These are phyloP conservation scores for Ajuga reptans DNA, from an alignment of 305 asterid genomes.

Conservation along the genomic window DNA sequence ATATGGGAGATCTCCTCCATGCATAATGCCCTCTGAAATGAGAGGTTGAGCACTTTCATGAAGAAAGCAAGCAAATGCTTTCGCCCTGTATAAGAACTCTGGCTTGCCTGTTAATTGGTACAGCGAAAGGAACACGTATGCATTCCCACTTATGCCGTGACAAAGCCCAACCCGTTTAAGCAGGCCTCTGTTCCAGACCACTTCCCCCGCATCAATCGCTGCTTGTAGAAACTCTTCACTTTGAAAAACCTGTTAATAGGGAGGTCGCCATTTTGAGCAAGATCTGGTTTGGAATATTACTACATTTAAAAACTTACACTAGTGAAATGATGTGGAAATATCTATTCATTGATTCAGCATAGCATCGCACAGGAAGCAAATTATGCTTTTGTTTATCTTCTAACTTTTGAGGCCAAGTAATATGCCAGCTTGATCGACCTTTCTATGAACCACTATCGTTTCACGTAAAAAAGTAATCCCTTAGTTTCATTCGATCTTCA, in stretches of 20 bases:
- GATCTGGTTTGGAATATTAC: too few species aligned
- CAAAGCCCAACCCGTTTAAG: conserved; percentile 86
- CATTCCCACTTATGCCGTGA: conserved; percentile 78
- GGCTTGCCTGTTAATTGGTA: conserved; percentile 60
- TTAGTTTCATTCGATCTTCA: too few species aligned
- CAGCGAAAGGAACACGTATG: conserved; percentile 71
- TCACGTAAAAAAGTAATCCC: too few species aligned
- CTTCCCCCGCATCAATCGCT: conserved; percentile 66
- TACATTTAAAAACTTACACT: not conserved
- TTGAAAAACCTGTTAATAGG: conserved; percentile 49
- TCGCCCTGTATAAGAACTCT: conserved; percentile 64
- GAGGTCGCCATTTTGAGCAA: not conserved
- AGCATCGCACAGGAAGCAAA: not conserved
- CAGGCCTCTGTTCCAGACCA: conserved; percentile 74
- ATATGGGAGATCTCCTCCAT: conserved; percentile 73
- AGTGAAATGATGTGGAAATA: not conserved
- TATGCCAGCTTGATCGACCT: not conserved
- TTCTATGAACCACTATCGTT: too few species aligned
- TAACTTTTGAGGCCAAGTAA: not conserved
- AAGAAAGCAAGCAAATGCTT: conserved; percentile 69
- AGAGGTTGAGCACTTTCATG: conserved; percentile 52
- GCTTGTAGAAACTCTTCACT: conserved; percentile 62
- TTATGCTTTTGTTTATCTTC: not conserved
- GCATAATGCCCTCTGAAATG: conserved; percentile 62
- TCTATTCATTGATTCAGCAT: not conserved